phyloP scores from a whole-genome alignment of 257 asterid genomes.

The Galeopsis tetrahit region DNA sequence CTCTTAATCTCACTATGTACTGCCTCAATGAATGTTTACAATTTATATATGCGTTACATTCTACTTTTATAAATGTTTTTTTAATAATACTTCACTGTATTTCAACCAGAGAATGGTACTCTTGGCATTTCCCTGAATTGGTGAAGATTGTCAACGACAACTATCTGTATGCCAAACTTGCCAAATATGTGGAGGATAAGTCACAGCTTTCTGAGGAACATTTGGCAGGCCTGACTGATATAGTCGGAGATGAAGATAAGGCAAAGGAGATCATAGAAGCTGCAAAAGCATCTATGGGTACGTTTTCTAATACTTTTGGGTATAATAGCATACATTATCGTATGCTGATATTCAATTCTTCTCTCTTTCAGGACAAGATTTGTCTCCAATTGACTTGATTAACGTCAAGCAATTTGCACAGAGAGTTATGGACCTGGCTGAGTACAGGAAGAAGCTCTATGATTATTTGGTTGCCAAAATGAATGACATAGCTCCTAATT shows the following conservation, averaged over 20 bases:
- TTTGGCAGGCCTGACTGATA: slow-evolving; percentile 65
- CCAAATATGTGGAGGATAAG: slow-evolving; percentile 83
- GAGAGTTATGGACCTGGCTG: slow-evolving; percentile 93
- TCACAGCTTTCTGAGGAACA: slow-evolving; percentile 71
- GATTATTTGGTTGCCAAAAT: slow-evolving; percentile 89
- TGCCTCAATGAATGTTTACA: background rate
- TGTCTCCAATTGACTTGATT: slow-evolving; percentile 85
- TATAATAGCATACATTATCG: background rate
- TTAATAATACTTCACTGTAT: background rate
- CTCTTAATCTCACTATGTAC: no score
- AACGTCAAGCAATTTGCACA: slow-evolving; percentile 93
- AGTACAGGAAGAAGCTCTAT: slow-evolving; percentile 84
- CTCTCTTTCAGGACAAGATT: slow-evolving; percentile 76
- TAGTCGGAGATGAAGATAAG: slow-evolving; percentile 92
- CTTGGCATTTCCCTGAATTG: slow-evolving; percentile 97
- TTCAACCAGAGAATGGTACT: slow-evolving; percentile 91
- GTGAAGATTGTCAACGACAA: slow-evolving; percentile 90
- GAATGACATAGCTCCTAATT: slow-evolving; percentile 94
- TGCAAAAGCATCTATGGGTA: slow-evolving; percentile 99
- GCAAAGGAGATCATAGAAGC: slow-evolving; percentile 96
- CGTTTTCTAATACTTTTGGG: slow-evolving; percentile 1
- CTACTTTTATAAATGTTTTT: background rate
- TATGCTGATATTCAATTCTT: slow-evolving; percentile 23
- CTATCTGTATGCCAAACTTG: slow-evolving; percentile 85
- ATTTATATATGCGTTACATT: no score